Evolutionary conservation across 805 yeast genomes (phyloP).

Genomic region (Cyberlindnera veronae): DNA sequence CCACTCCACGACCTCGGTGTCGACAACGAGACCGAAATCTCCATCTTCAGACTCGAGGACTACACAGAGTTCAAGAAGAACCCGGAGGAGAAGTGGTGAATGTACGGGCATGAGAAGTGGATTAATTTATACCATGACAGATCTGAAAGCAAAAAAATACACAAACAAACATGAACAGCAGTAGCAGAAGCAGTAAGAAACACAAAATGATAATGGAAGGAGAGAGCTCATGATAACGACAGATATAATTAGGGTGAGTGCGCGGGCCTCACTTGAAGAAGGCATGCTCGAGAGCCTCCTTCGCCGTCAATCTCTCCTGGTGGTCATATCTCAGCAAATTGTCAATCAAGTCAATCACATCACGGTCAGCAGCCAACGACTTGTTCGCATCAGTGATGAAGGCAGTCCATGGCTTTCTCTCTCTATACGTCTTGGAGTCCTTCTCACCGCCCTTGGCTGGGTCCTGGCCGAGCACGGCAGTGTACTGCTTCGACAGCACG

Average conservation of each 20-base stretch:
- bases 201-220: not conserved
- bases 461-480: conserved; percentile 65
- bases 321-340: conserved; percentile 81
- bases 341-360: conserved; percentile 78
- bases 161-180: no score
- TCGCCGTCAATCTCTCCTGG: conserved; percentile 82
- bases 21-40: conserved; percentile 87
- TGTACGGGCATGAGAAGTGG: no score
- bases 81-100: conserved; percentile 89
- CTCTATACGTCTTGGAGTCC: conserved; percentile 11
- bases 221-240: not conserved
- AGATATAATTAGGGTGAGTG: not conserved
- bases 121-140: no score
- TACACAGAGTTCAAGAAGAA: conserved; percentile 69
- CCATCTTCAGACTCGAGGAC: conserved; percentile 67
- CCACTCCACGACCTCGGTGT: conserved; percentile 37
- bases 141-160: no score
- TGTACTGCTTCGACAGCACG: conserved; percentile 69
- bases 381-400: conserved; percentile 70
- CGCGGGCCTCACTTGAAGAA: conserved; percentile 34
- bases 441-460: conserved; percentile 44
- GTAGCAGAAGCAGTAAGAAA: no score
- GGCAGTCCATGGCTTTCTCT: conserved; percentile 64
- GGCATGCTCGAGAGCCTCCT: conserved; percentile 78
- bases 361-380: conserved; percentile 66